phyloP scores from a whole-genome alignment of 768 basidiomycete species.

The Russula vinacea region DNA sequence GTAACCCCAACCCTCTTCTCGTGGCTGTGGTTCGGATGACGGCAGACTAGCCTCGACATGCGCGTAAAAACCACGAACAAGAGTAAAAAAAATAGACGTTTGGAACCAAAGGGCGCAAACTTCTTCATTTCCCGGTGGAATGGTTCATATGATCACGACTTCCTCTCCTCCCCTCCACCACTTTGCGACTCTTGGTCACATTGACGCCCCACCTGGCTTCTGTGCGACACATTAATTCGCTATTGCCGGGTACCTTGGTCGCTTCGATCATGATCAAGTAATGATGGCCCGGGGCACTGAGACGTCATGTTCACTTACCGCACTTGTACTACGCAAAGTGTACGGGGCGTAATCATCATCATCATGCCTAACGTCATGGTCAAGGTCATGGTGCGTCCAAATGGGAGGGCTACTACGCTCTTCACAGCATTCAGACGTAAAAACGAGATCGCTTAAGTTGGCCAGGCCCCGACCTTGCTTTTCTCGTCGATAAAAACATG shows the following conservation, averaged over 20 bases:
- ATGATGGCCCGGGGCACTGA: background rate
- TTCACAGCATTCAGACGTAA: slow-evolving; percentile 1
- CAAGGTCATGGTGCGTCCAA: no score
- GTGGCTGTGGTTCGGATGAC: background rate
- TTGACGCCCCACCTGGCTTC: background rate
- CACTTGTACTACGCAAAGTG: slow-evolving; percentile 1
- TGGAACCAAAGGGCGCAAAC: background rate
- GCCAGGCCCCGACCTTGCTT: background rate
- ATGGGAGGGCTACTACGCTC: background rate
- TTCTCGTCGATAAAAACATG: background rate
- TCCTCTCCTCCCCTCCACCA: background rate
- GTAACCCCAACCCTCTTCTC: background rate
- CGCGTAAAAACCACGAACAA: background rate
- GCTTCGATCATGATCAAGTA: slow-evolving; percentile 14
- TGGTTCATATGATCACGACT: background rate
- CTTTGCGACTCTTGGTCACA: background rate
- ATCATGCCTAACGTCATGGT: slow-evolving; percentile 1
- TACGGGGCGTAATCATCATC: slow-evolving; percentile 7
- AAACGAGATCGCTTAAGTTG: background rate
- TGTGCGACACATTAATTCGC: background rate
- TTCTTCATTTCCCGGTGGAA: slow-evolving; percentile 13
- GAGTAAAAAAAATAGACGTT: background rate
- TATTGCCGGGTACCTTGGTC: slow-evolving; percentile 11
- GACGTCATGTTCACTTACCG: slow-evolving; percentile 11
- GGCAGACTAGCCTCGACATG: background rate